Base-by-base conservation (phyloP, 768 basidiomycete genomes). In the Amyloporia xantha region DNA sequence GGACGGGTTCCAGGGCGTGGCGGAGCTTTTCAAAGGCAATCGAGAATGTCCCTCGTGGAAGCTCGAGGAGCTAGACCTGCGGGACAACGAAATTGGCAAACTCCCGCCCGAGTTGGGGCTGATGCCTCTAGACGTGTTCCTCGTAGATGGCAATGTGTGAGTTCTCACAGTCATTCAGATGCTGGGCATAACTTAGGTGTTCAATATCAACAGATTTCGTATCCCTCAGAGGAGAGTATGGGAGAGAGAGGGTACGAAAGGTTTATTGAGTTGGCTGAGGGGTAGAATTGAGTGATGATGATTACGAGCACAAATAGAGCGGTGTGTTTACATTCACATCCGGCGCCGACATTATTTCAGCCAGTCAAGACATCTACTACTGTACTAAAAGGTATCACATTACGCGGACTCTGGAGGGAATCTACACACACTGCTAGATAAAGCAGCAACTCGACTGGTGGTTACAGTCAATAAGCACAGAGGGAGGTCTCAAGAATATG, bases 161-260 rank as follows among this genome's bases (percentile, higher is more conserved):
- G 85, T 42, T 25, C 41, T 25, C 13, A 23, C 40, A n/a, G 5
- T 39, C n/a, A 38, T 38, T 10, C 15, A n/a, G 30, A 20, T 38
- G 21, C 24, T 21, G 12, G 45, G 25, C 43, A 23, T 9, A 49
- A 15, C 39, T 28, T n/a, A n/a, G 37, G 27, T 27, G 7, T 52
- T 39, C 39, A 30, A 27, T 42, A 5, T 35, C 26, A 3, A 37
- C 44, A 90, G 87, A 12, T 92, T 92, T 71, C 83, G 89, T 24
- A 81, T 89, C 17, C 89, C 89, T 0, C 79, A 82, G 50, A 72
- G 89, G 53, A 73, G 83, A 19, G 82, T 92, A 9, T 92, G 89
- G 89, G 90, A 91, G 62, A 72, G 87, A 40, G 89, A 91, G 59
- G 89, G 88, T 1, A 90, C 87, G 17, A 89, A 86, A 56, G 88